These are phyloP conservation scores for Raffaelea ambrosiae DNA, from an alignment of 2,329 filamentous ascomycete genomes.

Conservation along the genomic window DNA sequence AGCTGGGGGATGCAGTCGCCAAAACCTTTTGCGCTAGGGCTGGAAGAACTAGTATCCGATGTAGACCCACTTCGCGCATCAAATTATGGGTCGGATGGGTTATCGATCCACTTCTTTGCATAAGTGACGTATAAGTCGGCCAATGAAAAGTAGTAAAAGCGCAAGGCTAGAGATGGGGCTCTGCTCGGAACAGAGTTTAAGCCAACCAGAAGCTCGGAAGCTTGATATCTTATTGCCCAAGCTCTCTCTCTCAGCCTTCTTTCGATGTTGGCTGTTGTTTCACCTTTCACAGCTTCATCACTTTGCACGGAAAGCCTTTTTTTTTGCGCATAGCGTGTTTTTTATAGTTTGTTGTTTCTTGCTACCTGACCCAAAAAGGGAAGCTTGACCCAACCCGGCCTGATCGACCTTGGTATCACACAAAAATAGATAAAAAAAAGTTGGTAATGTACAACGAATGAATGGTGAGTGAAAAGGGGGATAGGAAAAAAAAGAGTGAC, in stretches of 20 bases:
- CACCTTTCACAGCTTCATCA: no score
- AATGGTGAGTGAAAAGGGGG: background rate
- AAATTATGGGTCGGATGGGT: no score
- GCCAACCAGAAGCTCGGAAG: background rate
- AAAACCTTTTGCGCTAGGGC: constrained; percentile 26
- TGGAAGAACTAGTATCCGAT: constrained; percentile 19
- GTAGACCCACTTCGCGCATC: no score
- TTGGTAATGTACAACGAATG: background rate
- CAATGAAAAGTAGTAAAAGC: background rate
- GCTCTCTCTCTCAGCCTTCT: background rate
- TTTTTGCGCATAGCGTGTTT: background rate
- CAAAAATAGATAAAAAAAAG: background rate
- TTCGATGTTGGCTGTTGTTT: background rate
- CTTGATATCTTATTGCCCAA: background rate
- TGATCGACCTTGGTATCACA: background rate
- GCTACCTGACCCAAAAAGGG: background rate
- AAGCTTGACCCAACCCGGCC: background rate
- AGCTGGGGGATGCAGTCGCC: constrained; percentile 23
- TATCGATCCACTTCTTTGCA: no score
- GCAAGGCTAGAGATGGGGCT: background rate
- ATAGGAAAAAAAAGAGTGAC: background rate
- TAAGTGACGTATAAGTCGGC: background rate
- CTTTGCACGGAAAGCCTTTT: background rate
- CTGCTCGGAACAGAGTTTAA: background rate
- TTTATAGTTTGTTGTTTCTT: background rate